These are phyloP conservation scores for Botrytis hyacinthi DNA, from an alignment of 2,329 filamentous ascomycete species.

Conservation along the genomic window DNA sequence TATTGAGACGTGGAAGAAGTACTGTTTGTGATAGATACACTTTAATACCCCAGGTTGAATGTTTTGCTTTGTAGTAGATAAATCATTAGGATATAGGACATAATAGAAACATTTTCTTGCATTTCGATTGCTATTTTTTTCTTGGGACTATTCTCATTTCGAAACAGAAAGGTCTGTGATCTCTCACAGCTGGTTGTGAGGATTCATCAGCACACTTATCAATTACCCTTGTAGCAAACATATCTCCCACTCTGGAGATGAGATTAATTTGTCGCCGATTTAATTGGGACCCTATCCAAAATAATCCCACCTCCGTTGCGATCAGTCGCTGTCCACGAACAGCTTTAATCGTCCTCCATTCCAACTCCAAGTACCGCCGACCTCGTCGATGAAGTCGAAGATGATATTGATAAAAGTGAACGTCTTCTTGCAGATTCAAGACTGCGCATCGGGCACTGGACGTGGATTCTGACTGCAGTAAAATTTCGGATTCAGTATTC, in stretches of 20 bases:
- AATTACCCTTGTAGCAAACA: neutral
- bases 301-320: too few relatives aligned
- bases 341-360: neutral
- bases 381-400: neutral
- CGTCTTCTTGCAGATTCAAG: neutral
- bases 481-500: too few relatives aligned
- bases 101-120: neutral
- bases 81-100: neutral
- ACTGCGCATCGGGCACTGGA: neutral
- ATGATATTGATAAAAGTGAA: neutral
- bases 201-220: rapidly evolving
- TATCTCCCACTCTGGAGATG: too few relatives aligned
- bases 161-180: neutral
- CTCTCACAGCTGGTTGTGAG: neutral
- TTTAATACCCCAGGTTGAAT: slow-evolving; percentile 1
- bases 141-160: too few relatives aligned
- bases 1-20: neutral
- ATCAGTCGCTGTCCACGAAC: too few relatives aligned
- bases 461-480: neutral
- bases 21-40: neutral
- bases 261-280: too few relatives aligned
- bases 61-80: neutral
- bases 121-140: neutral
- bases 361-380: neutral
- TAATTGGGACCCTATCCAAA: too few relatives aligned